Evolutionary conservation across 257 asterid species (phyloP), one percentile per base, ranked within the genome.

Genomic region (Linderniella brevidens): DNA sequence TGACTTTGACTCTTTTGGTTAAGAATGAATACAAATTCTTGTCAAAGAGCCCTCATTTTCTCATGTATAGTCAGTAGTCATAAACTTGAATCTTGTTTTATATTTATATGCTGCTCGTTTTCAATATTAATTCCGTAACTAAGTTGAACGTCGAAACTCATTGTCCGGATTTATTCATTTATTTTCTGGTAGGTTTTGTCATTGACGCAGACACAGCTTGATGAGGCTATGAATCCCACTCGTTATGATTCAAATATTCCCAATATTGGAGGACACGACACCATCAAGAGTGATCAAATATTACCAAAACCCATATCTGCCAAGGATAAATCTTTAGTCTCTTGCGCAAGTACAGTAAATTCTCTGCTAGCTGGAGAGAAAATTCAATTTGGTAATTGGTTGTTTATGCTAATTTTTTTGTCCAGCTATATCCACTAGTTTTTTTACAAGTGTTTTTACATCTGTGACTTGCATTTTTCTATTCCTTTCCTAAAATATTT

Each of bases 291-390:
- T 37, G 92, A 76, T 58, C 70, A 82, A 54, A 58, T 72, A 46
- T 68, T 78, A 70, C 66, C 73, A n/a, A 56, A 79, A n/a, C 47
- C 92, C 46, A 72, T 86, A 51, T 62, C 76, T 54, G 32, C 68
- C 4, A 83, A 78, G 61, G 98, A 84, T 52, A 72, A 76, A 64
- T 37, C 87, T 8, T 72, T 74, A 57, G 63, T 90, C 20, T 72
- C 83, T 56, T 70, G 79, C 63, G 66, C 93, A 51, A 81, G 93
- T 55, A 94, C 96, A 63, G 71, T 84, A 55, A 78, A 73, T 69
- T 88, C 97, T 45, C 68, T 88, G 63, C 93, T 84, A 54, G 96
- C 96, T 50, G 96, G 93, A 58, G 99, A 90, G 73, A 81, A 75
- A 67, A 90, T 90, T 58, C 96, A 85, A 72, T 90, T 85, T 63